Base-by-base conservation (phyloP, 2,329 filamentous ascomycete species). In the Colletotrichum echinochloae region DNA sequence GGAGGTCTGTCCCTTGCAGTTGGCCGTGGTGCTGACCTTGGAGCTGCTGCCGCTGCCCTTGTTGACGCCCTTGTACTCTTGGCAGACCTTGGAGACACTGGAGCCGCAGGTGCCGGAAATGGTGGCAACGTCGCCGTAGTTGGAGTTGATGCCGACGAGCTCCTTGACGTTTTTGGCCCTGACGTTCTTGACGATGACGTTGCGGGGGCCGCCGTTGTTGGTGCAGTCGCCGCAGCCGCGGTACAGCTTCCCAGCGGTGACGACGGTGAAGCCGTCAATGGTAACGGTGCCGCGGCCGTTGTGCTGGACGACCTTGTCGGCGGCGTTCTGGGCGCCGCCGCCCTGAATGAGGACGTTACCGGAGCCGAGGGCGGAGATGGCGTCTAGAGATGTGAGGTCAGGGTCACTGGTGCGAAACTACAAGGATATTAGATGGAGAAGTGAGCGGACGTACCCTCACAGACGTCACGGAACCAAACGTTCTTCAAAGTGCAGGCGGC, bases 211-310 rank as follows among this genome's bases (percentile, higher is more conserved):
- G 49, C 69, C 69, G 65, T 72, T 72, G 66, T 72, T 70, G 18
- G 65, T 70, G 78, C 83, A 85, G 78, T 85, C 83, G 44, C 82
- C 82, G 73, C 82, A 84, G 26, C 78, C 77, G 69, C 82, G 80
- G 76, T 84, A 84, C 18, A 84, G 77, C 69, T 83, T 84, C 39
- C 83, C 83, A 20, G 81, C 82, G 66, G 78, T 78, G 66, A 79
- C 75, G 60, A 81, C 80, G 37, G 79, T 81, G 74, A 81, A 84
- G 72, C 79, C 70, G 23, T 74, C 67, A 44, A 76, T 73, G 44
- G 74, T 74, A 12, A 76, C 74, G 41, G 77, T 79, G 66, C 78
- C 79, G 20, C 73, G 75, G 61, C 79, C 79, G 64, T 80, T 80
- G 72, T 79, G 78, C 73, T 81, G 79, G 28, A 79, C 69, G 56